Evolutionary conservation across 2,329 filamentous ascomycete genomes (phyloP).

Genomic region (Emydomyces testavorans): DNA sequence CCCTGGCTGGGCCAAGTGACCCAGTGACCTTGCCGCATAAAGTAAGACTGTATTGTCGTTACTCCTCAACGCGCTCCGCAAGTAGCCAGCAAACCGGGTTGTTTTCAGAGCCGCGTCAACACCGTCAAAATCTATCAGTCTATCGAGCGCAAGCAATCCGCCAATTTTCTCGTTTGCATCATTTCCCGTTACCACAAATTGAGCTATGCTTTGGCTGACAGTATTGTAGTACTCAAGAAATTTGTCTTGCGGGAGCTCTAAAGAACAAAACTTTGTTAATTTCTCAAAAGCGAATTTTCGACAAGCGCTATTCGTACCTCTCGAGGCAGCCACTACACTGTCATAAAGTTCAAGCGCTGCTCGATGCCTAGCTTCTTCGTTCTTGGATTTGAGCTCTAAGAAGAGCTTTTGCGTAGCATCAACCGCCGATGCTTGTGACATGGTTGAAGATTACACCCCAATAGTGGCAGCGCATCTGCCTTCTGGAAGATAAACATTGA

Average conservation of each 20-base stretch:
- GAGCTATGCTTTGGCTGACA: slow-evolving; percentile 54
- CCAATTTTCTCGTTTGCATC: slow-evolving; percentile 82
- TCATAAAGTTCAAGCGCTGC: slow-evolving; percentile 40
- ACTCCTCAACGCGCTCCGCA: slow-evolving; percentile 76
- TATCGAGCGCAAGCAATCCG: slow-evolving; percentile 82
- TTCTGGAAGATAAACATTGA: slow-evolving; percentile 8
- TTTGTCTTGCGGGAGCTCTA: slow-evolving; percentile 68
- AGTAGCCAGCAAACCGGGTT: slow-evolving; percentile 81
- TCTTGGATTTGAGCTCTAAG: slow-evolving; percentile 47
- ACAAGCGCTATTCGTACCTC: slow-evolving; percentile 28
- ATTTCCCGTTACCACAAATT: slow-evolving; percentile 70
- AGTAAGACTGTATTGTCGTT: slow-evolving; percentile 88
- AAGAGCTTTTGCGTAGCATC: slow-evolving; percentile 47
- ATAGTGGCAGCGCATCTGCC: slow-evolving; percentile 7
- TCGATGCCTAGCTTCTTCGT: slow-evolving; percentile 39
- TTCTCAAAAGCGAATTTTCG: not conserved
- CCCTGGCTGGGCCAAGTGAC: slow-evolving; percentile 80
- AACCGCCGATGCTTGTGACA: slow-evolving; percentile 38
- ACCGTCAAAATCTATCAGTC: slow-evolving; percentile 89
- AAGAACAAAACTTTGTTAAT: not conserved
- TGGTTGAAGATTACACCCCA: slow-evolving; percentile 21
- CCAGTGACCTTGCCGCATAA: slow-evolving; percentile 75
- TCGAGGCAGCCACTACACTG: slow-evolving; percentile 36
- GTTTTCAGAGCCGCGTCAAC: slow-evolving; percentile 90
- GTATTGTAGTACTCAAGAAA: slow-evolving; percentile 61